A percentile compares a stretch with the other conserved stretches of the same genome.
phyloP scores from a whole-genome alignment of 176 grass and related monocot species.

The Pharus latifolius region DNA sequence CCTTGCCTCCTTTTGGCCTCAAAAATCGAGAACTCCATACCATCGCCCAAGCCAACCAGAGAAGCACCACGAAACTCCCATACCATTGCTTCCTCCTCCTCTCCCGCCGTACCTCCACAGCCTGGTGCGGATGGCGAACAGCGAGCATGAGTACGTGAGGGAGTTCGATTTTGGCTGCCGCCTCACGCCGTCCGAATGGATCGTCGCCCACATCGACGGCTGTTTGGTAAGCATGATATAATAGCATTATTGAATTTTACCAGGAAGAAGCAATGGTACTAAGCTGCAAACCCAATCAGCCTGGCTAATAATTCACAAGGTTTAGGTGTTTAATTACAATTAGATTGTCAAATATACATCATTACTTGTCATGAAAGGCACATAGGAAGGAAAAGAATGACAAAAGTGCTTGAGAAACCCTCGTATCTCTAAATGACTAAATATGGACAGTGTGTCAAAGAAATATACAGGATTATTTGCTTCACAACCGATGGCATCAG shows the following conservation, averaged over 20 bases:
- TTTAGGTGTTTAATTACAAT: constrained; percentile 13
- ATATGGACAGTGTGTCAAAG: constrained; percentile 25
- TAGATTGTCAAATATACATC: neutral
- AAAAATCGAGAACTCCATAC: too few relatives aligned
- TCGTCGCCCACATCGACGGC: constrained; percentile 35
- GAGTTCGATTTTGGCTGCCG: constrained; percentile 25
- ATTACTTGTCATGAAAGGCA: neutral
- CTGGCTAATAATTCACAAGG: neutral
- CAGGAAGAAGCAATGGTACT: neutral
- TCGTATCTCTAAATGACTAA: too few relatives aligned
- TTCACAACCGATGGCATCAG: constrained; percentile 7
- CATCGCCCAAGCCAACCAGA: too few relatives aligned
- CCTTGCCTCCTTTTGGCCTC: too few relatives aligned
- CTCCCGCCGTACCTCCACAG: too few relatives aligned
- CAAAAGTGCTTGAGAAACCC: neutral
- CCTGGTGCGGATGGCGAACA: constrained; percentile 29
- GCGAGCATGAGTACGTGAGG: constrained; percentile 34
- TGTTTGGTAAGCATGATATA: too few relatives aligned
- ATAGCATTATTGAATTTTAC: too few relatives aligned
- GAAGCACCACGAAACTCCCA: too few relatives aligned
- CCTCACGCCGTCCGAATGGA: constrained; percentile 32
- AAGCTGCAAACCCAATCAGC: neutral
- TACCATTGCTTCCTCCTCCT: too few relatives aligned
- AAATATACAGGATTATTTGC: constrained; percentile 4
- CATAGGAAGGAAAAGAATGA: neutral